Conservation (phyloP, 176 grass and related monocot genomes). For the Thinopyrum elongatum region DNA sequence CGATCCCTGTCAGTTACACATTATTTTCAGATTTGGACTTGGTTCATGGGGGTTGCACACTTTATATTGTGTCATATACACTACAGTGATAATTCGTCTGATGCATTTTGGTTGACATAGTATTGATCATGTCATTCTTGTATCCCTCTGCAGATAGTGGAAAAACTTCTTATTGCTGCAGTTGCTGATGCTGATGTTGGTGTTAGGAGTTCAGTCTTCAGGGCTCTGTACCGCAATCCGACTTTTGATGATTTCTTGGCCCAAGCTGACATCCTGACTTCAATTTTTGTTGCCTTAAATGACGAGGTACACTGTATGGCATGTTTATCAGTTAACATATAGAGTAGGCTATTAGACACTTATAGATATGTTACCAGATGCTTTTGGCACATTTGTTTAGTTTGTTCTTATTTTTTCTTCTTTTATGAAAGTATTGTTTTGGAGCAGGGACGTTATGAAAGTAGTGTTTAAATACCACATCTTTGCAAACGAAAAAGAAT, state of each 20-base stretch:
- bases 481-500: not conserved
- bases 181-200: conserved; percentile 91
- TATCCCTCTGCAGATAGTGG: conserved; percentile 73
- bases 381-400: not conserved
- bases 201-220: conserved; percentile 89
- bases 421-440: conserved; percentile 15
- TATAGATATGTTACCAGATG: conserved; percentile 13
- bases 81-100: not conserved
- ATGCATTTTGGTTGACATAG: conserved; percentile 4
- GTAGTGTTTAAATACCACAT: not conserved
- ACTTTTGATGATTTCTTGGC: conserved; percentile 92
- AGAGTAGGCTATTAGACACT: not conserved
- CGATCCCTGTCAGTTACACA: conserved; percentile 9
- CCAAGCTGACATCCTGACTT: conserved; percentile 94
- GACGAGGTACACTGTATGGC: conserved; percentile 64
- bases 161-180: conserved; percentile 92
- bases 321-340: conserved; percentile 22
- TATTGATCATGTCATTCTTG: conserved; percentile 24
- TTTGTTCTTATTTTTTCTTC: not conserved
- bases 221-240: conserved; percentile 57
- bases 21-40: conserved; percentile 5
- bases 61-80: not conserved
- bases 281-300: conserved; percentile 96
- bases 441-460: not conserved
- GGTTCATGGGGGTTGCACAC: not conserved